Evolutionary conservation across 257 asterid species (phyloP).

Genomic region (Plantago ovata): DNA sequence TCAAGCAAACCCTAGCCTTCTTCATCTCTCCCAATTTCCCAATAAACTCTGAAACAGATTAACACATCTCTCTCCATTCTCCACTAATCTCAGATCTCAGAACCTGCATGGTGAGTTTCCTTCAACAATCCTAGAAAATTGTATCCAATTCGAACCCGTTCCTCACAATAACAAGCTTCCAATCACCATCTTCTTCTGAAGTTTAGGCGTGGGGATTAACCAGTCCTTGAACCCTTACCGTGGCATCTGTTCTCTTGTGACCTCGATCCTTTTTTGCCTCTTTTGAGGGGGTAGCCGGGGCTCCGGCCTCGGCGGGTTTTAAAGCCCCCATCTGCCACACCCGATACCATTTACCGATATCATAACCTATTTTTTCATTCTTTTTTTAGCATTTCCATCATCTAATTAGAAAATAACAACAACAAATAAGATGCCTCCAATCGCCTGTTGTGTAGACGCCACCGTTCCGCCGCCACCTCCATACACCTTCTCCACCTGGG

Average conservation of each 20-base stretch:
- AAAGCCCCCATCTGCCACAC: conserved; percentile 97
- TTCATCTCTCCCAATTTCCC: background rate
- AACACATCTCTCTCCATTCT: no score
- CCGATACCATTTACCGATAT: conserved; percentile 12
- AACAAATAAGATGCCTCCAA: conserved; percentile 79
- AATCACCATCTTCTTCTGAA: conserved; percentile 60
- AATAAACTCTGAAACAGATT: background rate
- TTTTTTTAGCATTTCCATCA: background rate
- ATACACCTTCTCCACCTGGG: conserved; percentile 44
- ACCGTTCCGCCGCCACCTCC: conserved; percentile 55
- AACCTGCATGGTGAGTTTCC: conserved; percentile 67
- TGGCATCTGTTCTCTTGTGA: conserved; percentile 64
- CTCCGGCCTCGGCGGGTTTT: conserved; percentile 99
- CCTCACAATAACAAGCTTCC: no score
- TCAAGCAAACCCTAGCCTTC: conserved; percentile 24
- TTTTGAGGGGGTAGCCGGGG: conserved; percentile 99
- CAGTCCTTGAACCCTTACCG: conserved; percentile 35
- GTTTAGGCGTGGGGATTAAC: conserved; percentile 88
- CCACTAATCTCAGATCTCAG: background rate
- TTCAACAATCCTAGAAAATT: no score
- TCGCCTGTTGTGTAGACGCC: conserved; percentile 75
- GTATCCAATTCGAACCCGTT: no score
- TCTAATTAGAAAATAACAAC: conserved; percentile 18
- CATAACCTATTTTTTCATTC: conserved; percentile 1
- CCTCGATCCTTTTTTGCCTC: conserved; percentile 65